phyloP scores from a whole-genome alignment of 306 rosid species.

The Quercus suber region DNA sequence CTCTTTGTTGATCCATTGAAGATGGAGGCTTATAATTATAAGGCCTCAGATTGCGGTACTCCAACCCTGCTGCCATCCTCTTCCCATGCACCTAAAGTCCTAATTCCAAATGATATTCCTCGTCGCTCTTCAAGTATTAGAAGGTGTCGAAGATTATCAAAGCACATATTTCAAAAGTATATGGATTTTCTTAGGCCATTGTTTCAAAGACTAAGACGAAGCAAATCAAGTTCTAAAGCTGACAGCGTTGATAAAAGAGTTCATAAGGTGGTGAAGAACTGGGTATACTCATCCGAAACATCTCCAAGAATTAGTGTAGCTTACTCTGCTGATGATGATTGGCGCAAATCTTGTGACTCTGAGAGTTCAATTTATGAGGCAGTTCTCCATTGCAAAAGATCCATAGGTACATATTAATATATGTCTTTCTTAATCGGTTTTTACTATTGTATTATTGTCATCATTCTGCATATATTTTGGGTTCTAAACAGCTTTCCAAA shows the following conservation, averaged over 20 bases:
- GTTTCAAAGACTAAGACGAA: slow-evolving; percentile 59
- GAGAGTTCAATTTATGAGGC: slow-evolving; percentile 97
- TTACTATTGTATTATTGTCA: not conserved
- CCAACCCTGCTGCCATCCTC: slow-evolving; percentile 27
- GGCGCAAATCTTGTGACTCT: slow-evolving; percentile 90
- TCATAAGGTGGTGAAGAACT: slow-evolving; percentile 45
- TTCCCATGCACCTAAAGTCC: slow-evolving; percentile 34
- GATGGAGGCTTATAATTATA: slow-evolving; percentile 35
- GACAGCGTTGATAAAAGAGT: slow-evolving; percentile 46
- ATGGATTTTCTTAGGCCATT: slow-evolving; percentile 73
- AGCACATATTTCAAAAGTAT: slow-evolving; percentile 64
- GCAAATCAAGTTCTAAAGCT: slow-evolving; percentile 45
- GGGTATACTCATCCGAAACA: slow-evolving; percentile 51
- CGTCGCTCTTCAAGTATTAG: slow-evolving; percentile 52
- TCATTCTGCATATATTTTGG: not conserved
- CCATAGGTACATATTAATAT: slow-evolving; percentile 55
- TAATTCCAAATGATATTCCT: slow-evolving; percentile 27
- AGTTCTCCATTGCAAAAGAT: slow-evolving; percentile 96
- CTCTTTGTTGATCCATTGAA: slow-evolving; percentile 70
- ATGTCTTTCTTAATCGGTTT: not conserved
- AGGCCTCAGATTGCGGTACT: slow-evolving; percentile 28
- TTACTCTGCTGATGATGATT: slow-evolving; percentile 63
- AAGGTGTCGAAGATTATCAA: slow-evolving; percentile 70
- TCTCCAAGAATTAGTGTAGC: slow-evolving; percentile 82
- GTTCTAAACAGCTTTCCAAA: slow-evolving; percentile 11